phyloP scores from a whole-genome alignment of 208 protist genomes.

The Crithidia thermophila region DNA sequence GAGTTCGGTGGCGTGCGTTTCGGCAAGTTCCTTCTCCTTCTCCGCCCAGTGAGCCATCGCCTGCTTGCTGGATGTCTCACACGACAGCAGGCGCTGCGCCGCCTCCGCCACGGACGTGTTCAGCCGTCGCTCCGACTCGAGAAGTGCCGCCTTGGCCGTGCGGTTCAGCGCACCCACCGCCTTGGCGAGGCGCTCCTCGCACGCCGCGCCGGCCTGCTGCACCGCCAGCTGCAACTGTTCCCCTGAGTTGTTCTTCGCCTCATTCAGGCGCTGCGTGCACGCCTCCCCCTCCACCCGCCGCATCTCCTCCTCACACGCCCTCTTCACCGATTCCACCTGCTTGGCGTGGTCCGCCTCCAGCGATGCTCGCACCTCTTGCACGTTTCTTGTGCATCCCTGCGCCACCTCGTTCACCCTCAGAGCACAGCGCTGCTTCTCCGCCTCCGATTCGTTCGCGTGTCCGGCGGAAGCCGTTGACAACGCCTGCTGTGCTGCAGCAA shows the following conservation, averaged over 20 bases:
- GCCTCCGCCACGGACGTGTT: not conserved
- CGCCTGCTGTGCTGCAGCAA: not conserved
- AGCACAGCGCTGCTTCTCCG: conserved; percentile 15
- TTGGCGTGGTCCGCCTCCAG: conserved; percentile 4
- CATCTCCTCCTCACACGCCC: conserved; percentile 7
- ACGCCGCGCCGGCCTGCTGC: conserved; percentile 4
- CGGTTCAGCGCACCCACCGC: not conserved
- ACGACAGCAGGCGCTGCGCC: conserved; percentile 2
- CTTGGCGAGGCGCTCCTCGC: conserved; percentile 3
- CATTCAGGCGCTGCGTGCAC: conserved; percentile 4
- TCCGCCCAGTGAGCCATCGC: not conserved
- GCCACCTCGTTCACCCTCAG: not conserved
- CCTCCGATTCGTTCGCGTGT: conserved; percentile 7
- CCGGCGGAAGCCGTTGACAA: conserved; percentile 1
- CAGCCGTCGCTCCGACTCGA: conserved; percentile 1
- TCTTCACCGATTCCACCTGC: conserved; percentile 2
- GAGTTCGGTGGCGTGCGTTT: conserved; percentile 3
- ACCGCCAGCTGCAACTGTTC: not conserved
- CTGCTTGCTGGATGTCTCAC: conserved; percentile 4
- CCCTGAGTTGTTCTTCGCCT: not conserved
- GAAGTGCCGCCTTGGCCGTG: not conserved
- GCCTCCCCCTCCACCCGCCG: not conserved
- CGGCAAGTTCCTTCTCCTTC: conserved; percentile 6
- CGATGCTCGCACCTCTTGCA: not conserved
- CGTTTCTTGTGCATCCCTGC: not conserved